phyloP scores from a whole-genome alignment of 208 protist species.

The Crithidia acanthocephali region DNA sequence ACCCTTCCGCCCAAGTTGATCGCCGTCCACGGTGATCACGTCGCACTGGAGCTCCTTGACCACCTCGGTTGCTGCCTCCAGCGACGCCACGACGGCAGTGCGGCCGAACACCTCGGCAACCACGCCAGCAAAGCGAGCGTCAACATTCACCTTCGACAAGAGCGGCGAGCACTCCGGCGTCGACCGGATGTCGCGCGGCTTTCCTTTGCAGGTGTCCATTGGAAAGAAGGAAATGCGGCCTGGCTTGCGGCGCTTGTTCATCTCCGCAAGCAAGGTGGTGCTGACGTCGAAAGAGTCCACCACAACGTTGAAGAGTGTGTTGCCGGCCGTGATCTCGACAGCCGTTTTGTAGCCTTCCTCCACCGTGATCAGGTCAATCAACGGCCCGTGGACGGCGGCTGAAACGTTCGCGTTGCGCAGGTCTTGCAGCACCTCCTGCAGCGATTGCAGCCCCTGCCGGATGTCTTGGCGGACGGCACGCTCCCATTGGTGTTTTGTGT shows the following conservation, averaged over 20 bases:
- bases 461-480: constrained; percentile 79
- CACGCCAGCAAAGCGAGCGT: constrained; percentile 78
- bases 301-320: constrained; percentile 97
- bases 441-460: constrained; percentile 80
- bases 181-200: constrained; percentile 42
- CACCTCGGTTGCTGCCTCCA: constrained; percentile 84
- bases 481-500: constrained; percentile 65
- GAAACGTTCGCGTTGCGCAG: constrained; percentile 47
- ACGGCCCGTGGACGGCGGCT: constrained; percentile 93
- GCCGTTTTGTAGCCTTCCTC: constrained; percentile 90
- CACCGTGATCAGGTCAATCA: constrained; percentile 96
- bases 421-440: constrained; percentile 81
- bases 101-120: constrained; percentile 95
- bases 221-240: constrained; percentile 98
- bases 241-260: constrained; percentile 88
- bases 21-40: constrained; percentile 95
- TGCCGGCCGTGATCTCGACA: constrained; percentile 96
- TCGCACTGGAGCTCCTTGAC: constrained; percentile 84
- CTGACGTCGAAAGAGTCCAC: constrained; percentile 97
- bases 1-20: constrained; percentile 89
- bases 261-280: constrained; percentile 86
- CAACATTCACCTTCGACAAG: constrained; percentile 76
- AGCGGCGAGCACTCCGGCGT: constrained; percentile 77
- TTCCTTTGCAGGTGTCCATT: constrained; percentile 92
- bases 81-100: constrained; percentile 84